A percentile compares a stretch with the other conserved stretches of the same genome.
Evolutionary conservation across 345 rosid genomes (phyloP).

Genomic region (Acer negundo): DNA sequence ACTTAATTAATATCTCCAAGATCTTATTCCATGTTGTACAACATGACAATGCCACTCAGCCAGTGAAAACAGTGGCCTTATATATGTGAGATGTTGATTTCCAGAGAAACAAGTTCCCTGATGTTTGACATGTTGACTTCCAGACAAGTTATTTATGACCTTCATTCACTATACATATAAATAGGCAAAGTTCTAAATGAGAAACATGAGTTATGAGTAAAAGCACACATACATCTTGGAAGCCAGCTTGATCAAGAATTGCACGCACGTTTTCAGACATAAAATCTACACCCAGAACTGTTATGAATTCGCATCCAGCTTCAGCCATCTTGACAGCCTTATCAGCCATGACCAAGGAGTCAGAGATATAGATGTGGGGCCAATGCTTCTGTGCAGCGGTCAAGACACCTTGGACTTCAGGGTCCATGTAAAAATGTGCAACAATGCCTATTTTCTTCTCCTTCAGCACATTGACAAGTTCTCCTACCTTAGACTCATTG

Average conservation of each 20-base stretch:
- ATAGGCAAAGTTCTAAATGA: not conserved
- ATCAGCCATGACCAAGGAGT: slow-evolving; percentile 98
- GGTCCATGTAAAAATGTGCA: slow-evolving; percentile 98
- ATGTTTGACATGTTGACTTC: not conserved
- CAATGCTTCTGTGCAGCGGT: slow-evolving; percentile 90
- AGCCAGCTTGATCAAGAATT: slow-evolving; percentile 94
- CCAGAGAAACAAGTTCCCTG: not conserved
- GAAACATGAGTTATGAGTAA: not conserved
- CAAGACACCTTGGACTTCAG: slow-evolving; percentile 96
- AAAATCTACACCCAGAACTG: slow-evolving; percentile 96
- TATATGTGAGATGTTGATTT: not conserved
- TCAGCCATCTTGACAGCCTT: slow-evolving; percentile 89
- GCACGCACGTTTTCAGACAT: slow-evolving; percentile 99
- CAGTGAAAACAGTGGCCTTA: not conserved
- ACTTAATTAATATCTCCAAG: not conserved
- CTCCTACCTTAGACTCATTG: slow-evolving; percentile 57
- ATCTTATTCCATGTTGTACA: not conserved
- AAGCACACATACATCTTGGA: slow-evolving; percentile 50
- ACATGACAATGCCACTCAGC: not conserved
- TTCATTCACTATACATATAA: too few species aligned
- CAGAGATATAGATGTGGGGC: slow-evolving; percentile 93
- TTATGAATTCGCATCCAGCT: slow-evolving; percentile 84
- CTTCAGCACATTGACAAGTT: slow-evolving; percentile 68
- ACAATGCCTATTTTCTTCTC: slow-evolving; percentile 92
- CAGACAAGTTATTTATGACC: not conserved